Evolutionary conservation across 2,329 filamentous ascomycete genomes (phyloP), one percentile per base, ranked within the genome.

Genomic region (Fusarium sp.): DNA sequence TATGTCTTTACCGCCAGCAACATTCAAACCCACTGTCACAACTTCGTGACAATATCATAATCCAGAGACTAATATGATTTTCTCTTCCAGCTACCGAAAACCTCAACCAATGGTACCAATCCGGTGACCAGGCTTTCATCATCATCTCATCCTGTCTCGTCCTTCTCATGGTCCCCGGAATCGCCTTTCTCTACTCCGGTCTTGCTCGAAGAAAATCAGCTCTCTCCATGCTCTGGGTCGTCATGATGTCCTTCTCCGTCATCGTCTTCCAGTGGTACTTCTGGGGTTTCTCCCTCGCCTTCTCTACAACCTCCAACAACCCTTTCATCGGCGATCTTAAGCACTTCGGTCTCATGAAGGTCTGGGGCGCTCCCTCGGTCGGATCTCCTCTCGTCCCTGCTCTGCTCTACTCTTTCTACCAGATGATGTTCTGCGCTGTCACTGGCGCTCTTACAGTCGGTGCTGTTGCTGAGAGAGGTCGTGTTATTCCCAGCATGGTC

Each of bases 191-290:
- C 70, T 99, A 99, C 84, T 97, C 95, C 14, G 96, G 96, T 71
- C 90, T 98, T 71, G 95, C 96, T n/a, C 91, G 96, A 71, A 89
- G 96, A 85, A 99, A 99, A 84, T 98, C 96, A 7, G 96, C 96
- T 30, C 87, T 99, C 43, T 97, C 94, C 68, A 91, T 98, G 85
- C 96, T 99, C 76, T 98, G 94, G 93, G 94, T 95, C 15, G 94
- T 92, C 82, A 96, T 99, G 92, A 95, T 92, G 79, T 96, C 94
- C 46, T 92, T 92, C 77, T 94, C 92, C 47, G 90, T 98, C 77
- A 86, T 97, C 78, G 91, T 92, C 57, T 97, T 99, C 84, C 96
- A 99, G 83, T 99, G 96, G 96, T 98, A 97, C 77, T 97, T 99
- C 80, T 98, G 96, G 95, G 96, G 96, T 37, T 99, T 97, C 81